Percentiles rank a stretch among this genome's conserved stretches.
Evolutionary conservation across 176 grass and related monocot species (phyloP).

Genomic region (Urochloa ruziziensis): DNA sequence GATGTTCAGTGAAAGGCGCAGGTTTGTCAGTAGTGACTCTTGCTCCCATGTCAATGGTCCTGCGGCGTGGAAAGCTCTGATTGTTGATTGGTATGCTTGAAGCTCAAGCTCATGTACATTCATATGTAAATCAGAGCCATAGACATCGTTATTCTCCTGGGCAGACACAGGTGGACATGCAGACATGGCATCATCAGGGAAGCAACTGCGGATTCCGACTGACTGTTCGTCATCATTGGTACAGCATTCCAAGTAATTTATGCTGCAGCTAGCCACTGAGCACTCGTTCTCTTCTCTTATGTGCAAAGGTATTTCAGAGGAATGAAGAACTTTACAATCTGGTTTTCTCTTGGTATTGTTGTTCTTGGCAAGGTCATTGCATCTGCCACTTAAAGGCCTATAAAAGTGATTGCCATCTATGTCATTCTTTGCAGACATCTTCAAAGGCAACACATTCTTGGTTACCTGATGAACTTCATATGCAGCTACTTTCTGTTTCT

Average conservation of each 20-base stretch:
- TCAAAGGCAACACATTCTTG: slow-evolving; percentile 13
- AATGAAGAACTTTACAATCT: neutral
- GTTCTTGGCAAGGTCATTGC: slow-evolving; percentile 2
- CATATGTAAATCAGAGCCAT: slow-evolving; percentile 10
- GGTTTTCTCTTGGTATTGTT: neutral
- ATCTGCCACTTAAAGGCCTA: slow-evolving; percentile 15
- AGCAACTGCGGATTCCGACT: neutral
- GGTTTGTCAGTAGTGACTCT: slow-evolving; percentile 67
- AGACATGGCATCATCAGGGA: slow-evolving; percentile 32
- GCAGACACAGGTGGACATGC: neutral
- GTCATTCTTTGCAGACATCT: slow-evolving; percentile 18
- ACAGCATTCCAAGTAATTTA: slow-evolving; percentile 18
- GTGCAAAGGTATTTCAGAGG: slow-evolving; percentile 6
- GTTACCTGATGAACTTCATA: slow-evolving; percentile 3
- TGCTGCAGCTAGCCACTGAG: slow-evolving; percentile 53
- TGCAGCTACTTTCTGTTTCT: slow-evolving; percentile 24
- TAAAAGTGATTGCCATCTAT: neutral
- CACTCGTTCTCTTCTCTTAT: slow-evolving; percentile 43
- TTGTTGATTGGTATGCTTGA: slow-evolving; percentile 53
- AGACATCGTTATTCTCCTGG: neutral
- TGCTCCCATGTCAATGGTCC: slow-evolving; percentile 62
- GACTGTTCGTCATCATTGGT: slow-evolving; percentile 4
- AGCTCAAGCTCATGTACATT: slow-evolving; percentile 51
- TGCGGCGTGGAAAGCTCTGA: slow-evolving; percentile 42
- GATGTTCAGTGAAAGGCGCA: slow-evolving; percentile 60